Evolutionary conservation across 1,139 yeast species (phyloP), one percentile per base, ranked within the genome.

Genomic region (Zygosaccharomyces pseudobailii): DNA sequence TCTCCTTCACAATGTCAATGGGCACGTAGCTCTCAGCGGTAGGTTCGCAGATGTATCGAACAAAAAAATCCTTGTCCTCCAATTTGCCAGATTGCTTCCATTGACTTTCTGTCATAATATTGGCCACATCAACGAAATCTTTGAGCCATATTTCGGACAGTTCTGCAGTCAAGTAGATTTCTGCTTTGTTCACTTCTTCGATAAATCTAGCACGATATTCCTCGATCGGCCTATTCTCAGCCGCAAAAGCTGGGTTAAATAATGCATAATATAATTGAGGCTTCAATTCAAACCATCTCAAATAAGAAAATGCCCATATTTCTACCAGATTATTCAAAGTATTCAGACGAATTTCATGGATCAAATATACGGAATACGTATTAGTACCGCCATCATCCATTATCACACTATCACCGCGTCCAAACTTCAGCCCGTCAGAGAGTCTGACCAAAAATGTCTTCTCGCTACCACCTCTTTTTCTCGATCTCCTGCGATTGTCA

Each of bases 81-180:
- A 41, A 41, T 27, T 40, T 36, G 6, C 25, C 30, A 9, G 30
- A 40, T 7, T 38, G 31, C 9, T 36, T 40, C 49, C 51, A 52
- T 10, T 52, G 48, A 2, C 44, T 36, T 17, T 51, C 44, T 22
- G 46, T 42, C 28, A 47, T 36, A n/a, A 63, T 55, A 2, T 54
- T 51, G 0, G 63, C 67, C 3, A 55, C 38, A 5, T 42, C 50
- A 8, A 55, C 45, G 41, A 63, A 58, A 44, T 64, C 56, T 27
- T 51, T 55, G 8, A 64, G 48, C 56, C 58, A 55, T 10, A 64
- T 50, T 35, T 62, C 66, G 4, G 63, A 54, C 9, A 60, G 43
- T 49, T 62, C 67, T 5, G 67, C 65, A 2, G 68, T 64, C 23
- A 64, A 46, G 38, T 55, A 62, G 5, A 64, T 42, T 46, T 63